Percentiles rank a stretch among this genome's conserved stretches.
These are phyloP conservation scores for Phyllosticta capitalensis DNA, from an alignment of 2,329 filamentous ascomycete genomes.

Conservation along the genomic window DNA sequence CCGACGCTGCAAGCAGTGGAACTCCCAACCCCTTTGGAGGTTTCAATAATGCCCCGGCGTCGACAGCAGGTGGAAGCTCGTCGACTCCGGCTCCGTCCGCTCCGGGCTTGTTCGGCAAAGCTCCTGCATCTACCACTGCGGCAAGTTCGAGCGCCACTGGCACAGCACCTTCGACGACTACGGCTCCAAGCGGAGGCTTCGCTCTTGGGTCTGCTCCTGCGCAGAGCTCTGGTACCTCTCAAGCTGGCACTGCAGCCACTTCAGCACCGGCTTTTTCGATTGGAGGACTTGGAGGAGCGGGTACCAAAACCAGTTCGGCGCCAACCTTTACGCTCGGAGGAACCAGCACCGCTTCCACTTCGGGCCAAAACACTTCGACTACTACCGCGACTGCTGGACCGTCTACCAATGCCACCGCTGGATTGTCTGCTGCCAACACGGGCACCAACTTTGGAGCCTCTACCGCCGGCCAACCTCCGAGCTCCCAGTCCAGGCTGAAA, in stretches of 20 bases:
- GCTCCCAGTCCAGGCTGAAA: slow-evolving; percentile 75
- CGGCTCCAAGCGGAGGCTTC: background rate
- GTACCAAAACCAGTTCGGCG: slow-evolving; percentile 12
- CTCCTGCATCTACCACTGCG: background rate
- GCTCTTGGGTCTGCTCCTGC: background rate
- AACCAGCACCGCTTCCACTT: background rate
- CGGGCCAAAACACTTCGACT: background rate
- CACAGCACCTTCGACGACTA: background rate
- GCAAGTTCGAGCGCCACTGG: background rate
- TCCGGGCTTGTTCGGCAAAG: background rate
- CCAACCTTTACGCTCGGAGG: slow-evolving; percentile 8
- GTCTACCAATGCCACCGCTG: slow-evolving; percentile 7
- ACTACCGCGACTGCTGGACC: slow-evolving; percentile 1
- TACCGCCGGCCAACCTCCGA: slow-evolving; percentile 70
- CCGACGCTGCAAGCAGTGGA: background rate
- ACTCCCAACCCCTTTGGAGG: background rate
- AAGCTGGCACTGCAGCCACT: background rate
- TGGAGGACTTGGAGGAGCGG: background rate
- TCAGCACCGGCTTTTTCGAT: background rate
- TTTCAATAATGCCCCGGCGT: background rate
- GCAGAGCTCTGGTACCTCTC: slow-evolving; percentile 2
- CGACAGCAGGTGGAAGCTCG: background rate
- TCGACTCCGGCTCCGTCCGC: background rate
- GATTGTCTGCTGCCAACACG: slow-evolving; percentile 19
- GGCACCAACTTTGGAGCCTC: slow-evolving; percentile 52